Conservation (phyloP, 805 yeast species). For the Candida ortonii region DNA sequence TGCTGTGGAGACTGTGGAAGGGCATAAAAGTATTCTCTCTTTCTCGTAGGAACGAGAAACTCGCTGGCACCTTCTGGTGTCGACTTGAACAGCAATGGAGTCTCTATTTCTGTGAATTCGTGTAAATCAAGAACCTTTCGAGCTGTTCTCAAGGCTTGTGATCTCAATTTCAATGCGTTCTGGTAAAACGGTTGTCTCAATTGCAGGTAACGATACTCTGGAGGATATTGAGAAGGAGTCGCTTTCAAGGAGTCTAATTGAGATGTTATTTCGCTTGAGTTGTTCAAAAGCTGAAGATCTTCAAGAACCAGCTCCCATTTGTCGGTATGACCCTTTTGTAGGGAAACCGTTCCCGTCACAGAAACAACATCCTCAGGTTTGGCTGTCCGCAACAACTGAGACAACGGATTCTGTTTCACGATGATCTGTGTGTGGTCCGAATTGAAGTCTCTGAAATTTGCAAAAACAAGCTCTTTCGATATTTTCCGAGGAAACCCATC, state of each 20-base stretch:
- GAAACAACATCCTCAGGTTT: constrained; percentile 74
- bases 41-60: constrained; percentile 88
- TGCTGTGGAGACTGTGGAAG: constrained; percentile 98
- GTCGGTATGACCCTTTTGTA: constrained; percentile 26
- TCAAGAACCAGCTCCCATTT: constrained; percentile 59
- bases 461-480: constrained; percentile 66
- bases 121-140: constrained; percentile 35
- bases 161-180: constrained; percentile 51
- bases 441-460: constrained; percentile 65
- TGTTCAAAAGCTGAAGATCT: constrained; percentile 55
- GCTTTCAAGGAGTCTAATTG: constrained; percentile 62
- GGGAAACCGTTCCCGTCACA: constrained; percentile 53
- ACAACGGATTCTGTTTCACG: constrained; percentile 36
- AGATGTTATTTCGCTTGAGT: constrained; percentile 57
- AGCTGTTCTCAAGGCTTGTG: constrained; percentile 48
- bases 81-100: constrained; percentile 88
- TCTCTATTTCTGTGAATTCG: constrained; percentile 79
- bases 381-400: constrained; percentile 40
- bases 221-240: constrained; percentile 60
- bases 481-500: constrained; percentile 69
- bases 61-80: constrained; percentile 99
- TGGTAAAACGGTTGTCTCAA: constrained; percentile 62
- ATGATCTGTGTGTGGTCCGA: constrained; percentile 67
- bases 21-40: constrained; percentile 65
- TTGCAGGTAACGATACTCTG: constrained; percentile 79